phyloP scores from a whole-genome alignment of 148 eudicot species.

The Chenopodium suecicum region DNA sequence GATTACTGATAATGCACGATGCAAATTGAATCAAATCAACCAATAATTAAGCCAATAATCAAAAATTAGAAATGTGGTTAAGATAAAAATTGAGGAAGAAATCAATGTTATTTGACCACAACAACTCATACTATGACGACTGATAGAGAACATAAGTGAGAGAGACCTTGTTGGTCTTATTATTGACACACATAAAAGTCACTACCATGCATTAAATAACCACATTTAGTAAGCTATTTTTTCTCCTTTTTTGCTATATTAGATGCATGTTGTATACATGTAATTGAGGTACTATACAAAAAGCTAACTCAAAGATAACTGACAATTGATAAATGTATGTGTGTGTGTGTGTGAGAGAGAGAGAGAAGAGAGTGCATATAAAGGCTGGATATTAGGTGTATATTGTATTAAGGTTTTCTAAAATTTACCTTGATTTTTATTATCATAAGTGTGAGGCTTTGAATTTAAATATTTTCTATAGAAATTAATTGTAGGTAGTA shows the following conservation, averaged over 20 bases:
- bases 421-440: no score
- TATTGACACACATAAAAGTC: slow-evolving; percentile 3
- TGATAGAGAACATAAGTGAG: not conserved
- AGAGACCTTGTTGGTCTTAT: slow-evolving; percentile 6
- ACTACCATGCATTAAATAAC: slow-evolving; percentile 6
- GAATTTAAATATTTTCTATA: no score
- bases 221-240: not conserved
- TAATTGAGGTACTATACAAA: not conserved
- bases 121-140: slow-evolving; percentile 2
- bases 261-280: not conserved
- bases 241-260: not conserved
- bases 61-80: slow-evolving; percentile 8
- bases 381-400: not conserved
- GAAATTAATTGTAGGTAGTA: no score
- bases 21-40: not conserved
- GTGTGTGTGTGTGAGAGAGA: no score
- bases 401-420: no score
- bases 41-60: slow-evolving; percentile 8
- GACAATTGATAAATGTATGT: not conserved
- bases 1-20: not conserved
- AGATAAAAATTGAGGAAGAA: not conserved
- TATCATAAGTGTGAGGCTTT: no score
- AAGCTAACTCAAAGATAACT: not conserved
- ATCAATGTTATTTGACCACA: slow-evolving; percentile 9
- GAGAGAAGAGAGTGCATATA: no score